Conservation (phyloP, 768 basidiomycete species). For the Russula sp. region DNA sequence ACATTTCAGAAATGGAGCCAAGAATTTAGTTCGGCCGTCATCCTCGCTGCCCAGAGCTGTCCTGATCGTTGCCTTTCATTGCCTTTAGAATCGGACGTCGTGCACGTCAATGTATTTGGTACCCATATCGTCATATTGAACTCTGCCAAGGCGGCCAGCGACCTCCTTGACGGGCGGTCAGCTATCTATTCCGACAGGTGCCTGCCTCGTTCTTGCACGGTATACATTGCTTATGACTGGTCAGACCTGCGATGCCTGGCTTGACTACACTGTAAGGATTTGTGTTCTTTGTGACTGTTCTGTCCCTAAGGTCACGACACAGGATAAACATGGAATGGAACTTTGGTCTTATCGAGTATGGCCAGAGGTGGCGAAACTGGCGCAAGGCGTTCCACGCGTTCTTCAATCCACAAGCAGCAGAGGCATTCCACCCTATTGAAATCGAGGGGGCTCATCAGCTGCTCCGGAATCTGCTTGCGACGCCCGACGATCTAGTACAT, state of each 20-base stretch:
- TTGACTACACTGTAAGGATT: conserved; percentile 6
- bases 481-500: conserved; percentile 33
- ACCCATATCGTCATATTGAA: conserved; percentile 7
- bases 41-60: not conserved
- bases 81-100: not conserved
- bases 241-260: not conserved
- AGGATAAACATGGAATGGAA: conserved; percentile 39
- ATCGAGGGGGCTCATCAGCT: conserved; percentile 25
- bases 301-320: not conserved
- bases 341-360: conserved; percentile 36
- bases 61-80: not conserved
- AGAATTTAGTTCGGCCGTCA: not conserved
- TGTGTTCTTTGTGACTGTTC: not conserved
- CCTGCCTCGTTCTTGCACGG: not conserved
- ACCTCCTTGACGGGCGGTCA: not conserved
- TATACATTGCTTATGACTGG: not conserved
- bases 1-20: conserved; percentile 2
- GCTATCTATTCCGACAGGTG: conserved; percentile 12
- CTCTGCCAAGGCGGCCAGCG: conserved; percentile 4
- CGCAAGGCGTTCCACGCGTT: conserved; percentile 37
- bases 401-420: conserved; percentile 32
- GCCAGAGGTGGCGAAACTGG: conserved; percentile 34
- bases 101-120: not conserved
- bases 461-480: conserved; percentile 28
- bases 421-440: conserved; percentile 3